Percentiles rank a stretch among this genome's conserved stretches.
Conservation (phyloP, 257 asterid species). For the Eustoma russellianum region DNA sequence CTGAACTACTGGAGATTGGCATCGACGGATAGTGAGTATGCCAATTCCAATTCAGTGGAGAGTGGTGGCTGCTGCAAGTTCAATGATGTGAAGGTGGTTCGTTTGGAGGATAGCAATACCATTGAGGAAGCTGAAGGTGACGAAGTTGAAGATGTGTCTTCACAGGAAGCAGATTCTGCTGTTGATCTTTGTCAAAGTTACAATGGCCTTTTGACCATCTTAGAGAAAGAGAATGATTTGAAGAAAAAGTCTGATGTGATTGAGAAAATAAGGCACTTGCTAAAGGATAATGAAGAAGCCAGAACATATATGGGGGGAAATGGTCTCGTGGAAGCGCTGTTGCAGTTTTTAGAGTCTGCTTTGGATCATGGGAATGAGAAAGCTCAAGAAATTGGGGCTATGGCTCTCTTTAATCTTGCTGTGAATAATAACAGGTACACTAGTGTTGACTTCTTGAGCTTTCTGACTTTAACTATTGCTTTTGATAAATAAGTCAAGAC, state of each 20-base stretch:
- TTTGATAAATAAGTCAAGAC: no score
- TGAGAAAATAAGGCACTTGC: slow-evolving; percentile 68
- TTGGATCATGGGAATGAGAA: slow-evolving; percentile 38
- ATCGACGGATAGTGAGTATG: slow-evolving; percentile 65
- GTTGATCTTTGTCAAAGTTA: slow-evolving; percentile 39
- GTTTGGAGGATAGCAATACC: slow-evolving; percentile 65
- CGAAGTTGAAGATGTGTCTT: slow-evolving; percentile 56
- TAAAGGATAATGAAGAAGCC: slow-evolving; percentile 92
- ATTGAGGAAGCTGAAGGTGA: slow-evolving; percentile 75
- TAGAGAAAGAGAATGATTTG: slow-evolving; percentile 45
- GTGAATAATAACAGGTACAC: slow-evolving; percentile 88
- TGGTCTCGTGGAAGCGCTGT: slow-evolving; percentile 79
- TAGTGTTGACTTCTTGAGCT: no score
- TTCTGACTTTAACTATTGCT: no score
- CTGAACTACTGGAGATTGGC: slow-evolving; percentile 96
- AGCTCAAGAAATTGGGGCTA: slow-evolving; percentile 93
- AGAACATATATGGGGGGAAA: slow-evolving; percentile 93
- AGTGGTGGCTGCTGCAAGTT: slow-evolving; percentile 46
- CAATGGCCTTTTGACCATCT: slow-evolving; percentile 42
- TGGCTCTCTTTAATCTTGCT: slow-evolving; percentile 98
- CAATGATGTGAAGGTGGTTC: slow-evolving; percentile 78
- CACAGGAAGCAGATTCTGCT: slow-evolving; percentile 41
- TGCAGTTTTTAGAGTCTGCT: slow-evolving; percentile 64
- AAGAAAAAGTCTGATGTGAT: slow-evolving; percentile 61
- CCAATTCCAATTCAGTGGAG: slow-evolving; percentile 51